Evolutionary conservation across 768 basidiomycete genomes (phyloP).

Genomic region (Trametes elegans): DNA sequence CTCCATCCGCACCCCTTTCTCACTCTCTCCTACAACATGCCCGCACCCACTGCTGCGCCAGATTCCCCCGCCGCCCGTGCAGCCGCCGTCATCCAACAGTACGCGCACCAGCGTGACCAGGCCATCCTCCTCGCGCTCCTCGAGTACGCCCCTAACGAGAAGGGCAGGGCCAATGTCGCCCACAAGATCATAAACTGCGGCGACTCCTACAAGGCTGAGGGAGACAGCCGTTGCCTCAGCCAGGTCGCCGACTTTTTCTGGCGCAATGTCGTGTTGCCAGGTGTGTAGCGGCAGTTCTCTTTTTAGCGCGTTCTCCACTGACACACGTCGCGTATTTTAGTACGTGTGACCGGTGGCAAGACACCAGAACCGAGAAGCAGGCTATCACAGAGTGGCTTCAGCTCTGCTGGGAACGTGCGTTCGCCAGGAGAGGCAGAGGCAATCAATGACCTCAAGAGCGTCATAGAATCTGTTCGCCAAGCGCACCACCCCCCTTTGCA

Average conservation of each 20-base stretch:
- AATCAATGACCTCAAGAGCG: conserved; percentile 10
- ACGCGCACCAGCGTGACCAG: conserved; percentile 7
- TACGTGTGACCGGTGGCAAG: conserved; percentile 14
- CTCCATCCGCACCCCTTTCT: not conserved
- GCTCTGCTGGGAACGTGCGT: conserved; percentile 5
- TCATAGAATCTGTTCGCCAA: conserved; percentile 5
- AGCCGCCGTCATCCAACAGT: conserved; percentile 1
- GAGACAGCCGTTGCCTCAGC: conserved; percentile 5
- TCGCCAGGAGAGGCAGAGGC: conserved; percentile 6
- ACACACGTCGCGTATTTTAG: not conserved
- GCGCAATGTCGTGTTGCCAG: conserved; percentile 14
- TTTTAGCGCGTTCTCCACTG: not conserved
- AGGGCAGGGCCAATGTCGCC: conserved; percentile 6
- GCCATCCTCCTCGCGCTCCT: conserved; percentile 12
- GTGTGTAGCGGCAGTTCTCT: not conserved
- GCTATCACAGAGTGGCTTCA: conserved; percentile 5
- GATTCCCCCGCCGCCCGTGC: not conserved
- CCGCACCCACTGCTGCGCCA: not conserved
- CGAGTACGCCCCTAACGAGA: conserved; percentile 11
- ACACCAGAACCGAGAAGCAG: conserved; percentile 14
- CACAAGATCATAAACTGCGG: conserved; percentile 11
- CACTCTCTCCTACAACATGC: not conserved
- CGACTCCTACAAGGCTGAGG: conserved; percentile 4
- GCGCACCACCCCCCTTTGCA: too few species aligned
- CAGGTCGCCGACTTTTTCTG: conserved; percentile 15